Conservation (phyloP, 352 stramenopile species). For the Pythium aquatile region DNA sequence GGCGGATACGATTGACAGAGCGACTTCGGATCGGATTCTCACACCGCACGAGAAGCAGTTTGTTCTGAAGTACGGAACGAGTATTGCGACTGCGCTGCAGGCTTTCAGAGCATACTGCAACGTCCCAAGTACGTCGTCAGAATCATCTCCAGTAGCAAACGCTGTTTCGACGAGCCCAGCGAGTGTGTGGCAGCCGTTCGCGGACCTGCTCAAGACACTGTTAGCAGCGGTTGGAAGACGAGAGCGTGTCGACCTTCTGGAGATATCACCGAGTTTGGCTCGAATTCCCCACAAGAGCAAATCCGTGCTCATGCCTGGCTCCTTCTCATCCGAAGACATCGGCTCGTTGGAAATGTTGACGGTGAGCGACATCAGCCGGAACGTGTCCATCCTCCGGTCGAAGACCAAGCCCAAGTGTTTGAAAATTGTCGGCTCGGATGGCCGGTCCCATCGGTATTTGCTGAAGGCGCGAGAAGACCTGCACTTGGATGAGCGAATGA, state of each 20-base stretch:
- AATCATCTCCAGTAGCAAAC: background rate
- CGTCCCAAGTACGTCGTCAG: constrained; percentile 19
- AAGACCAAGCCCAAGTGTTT: constrained; percentile 89
- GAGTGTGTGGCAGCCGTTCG: constrained; percentile 68
- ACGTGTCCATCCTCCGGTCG: constrained; percentile 64
- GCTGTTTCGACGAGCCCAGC: constrained; percentile 6
- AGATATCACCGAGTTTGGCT: constrained; percentile 70
- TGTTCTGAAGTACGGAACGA: constrained; percentile 53
- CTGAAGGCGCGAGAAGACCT: constrained; percentile 88
- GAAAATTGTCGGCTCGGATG: constrained; percentile 74
- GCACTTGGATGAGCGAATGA: constrained; percentile 87
- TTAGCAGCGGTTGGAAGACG: constrained; percentile 37
- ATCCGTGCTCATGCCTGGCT: constrained; percentile 59
- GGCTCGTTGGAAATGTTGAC: constrained; percentile 7
- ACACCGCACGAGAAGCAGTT: constrained; percentile 79
- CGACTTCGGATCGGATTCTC: constrained; percentile 22
- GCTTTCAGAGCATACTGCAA: constrained; percentile 49
- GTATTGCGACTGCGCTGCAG: constrained; percentile 45
- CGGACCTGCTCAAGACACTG: constrained; percentile 67
- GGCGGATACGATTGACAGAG: constrained; percentile 56
- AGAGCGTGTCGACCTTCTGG: constrained; percentile 56
- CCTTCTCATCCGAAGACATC: constrained; percentile 13
- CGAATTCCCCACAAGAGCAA: constrained; percentile 39
- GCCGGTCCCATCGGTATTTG: constrained; percentile 71
- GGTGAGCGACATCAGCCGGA: constrained; percentile 21